These are phyloP conservation scores for Silybum marianum DNA, from an alignment of 129 eudicot genomes.

Conservation along the genomic window DNA sequence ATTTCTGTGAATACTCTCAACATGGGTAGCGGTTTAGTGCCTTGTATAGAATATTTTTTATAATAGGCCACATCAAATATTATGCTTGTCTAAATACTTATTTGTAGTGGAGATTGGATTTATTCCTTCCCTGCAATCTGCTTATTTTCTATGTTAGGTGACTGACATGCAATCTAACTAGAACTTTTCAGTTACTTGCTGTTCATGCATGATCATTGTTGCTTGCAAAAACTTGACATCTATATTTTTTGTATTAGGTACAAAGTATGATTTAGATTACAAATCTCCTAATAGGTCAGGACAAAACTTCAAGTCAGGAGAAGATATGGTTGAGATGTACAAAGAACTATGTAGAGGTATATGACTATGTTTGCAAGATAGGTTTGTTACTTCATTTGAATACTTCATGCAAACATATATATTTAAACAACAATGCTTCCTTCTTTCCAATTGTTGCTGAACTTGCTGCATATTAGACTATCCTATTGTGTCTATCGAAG, in stretches of 20 bases:
- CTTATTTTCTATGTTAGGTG: background rate
- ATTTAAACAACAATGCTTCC: background rate
- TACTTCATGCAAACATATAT: background rate
- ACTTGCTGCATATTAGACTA: slow-evolving; percentile 55
- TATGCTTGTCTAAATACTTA: background rate
- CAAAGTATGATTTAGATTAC: slow-evolving; percentile 91
- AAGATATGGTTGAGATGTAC: slow-evolving; percentile 92
- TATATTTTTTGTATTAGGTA: slow-evolving; percentile 48
- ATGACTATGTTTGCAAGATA: slow-evolving; percentile 14
- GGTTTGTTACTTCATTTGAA: background rate
- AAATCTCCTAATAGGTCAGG: slow-evolving; percentile 82
- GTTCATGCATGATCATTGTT: slow-evolving; percentile 9
- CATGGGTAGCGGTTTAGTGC: background rate
- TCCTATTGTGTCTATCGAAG: slow-evolving; percentile 97
- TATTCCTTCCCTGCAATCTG: background rate
- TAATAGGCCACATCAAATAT: background rate
- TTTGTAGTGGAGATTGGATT: background rate
- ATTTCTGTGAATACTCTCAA: background rate
- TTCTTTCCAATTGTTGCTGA: background rate
- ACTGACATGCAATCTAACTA: background rate
- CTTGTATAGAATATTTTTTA: background rate
- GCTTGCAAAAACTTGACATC: slow-evolving; percentile 22
- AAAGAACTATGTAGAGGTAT: slow-evolving; percentile 86
- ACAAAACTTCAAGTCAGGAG: slow-evolving; percentile 91
- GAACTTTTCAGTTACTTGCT: slow-evolving; percentile 2